phyloP scores from a whole-genome alignment of 2,329 filamentous ascomycete species.

The Monilinia fructicola region DNA sequence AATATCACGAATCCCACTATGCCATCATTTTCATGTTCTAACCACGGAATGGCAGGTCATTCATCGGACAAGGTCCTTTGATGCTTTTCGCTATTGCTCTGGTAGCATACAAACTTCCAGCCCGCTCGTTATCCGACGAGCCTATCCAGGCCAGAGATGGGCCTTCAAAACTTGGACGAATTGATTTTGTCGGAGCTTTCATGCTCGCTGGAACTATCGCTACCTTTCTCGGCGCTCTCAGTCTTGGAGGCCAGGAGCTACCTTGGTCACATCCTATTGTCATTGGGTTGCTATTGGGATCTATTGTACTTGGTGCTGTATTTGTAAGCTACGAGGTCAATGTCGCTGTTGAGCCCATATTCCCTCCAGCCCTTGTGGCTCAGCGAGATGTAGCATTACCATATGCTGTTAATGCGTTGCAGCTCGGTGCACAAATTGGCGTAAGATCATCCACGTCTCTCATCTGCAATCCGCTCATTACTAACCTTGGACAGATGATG shows the following conservation, averaged over 20 bases:
- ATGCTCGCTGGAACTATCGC: conserved; percentile 12
- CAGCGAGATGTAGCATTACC: conserved; percentile 54
- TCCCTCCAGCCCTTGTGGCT: conserved; percentile 55
- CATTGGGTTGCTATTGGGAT: conserved; percentile 38
- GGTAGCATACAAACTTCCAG: conserved; percentile 58
- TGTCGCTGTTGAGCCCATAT: conserved; percentile 55
- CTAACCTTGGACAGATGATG: conserved; percentile 50
- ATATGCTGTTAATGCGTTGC: conserved; percentile 53
- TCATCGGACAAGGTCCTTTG: conserved; percentile 68
- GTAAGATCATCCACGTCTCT: conserved; percentile 42
- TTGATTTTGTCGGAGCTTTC: conserved; percentile 75
- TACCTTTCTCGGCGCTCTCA: conserved; percentile 48
- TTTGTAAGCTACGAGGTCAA: conserved; percentile 42
- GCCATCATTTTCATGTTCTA: not conserved
- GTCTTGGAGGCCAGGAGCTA: conserved; percentile 49
- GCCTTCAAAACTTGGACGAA: conserved; percentile 62
- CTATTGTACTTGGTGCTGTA: conserved; percentile 34
- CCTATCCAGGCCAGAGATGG: conserved; percentile 61
- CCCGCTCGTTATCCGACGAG: conserved; percentile 44
- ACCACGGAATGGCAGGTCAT: conserved; percentile 52
- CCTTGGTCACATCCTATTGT: conserved; percentile 44
- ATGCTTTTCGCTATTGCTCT: conserved; percentile 64
- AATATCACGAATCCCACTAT: conserved; percentile 30
- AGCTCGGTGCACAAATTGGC: conserved; percentile 58
- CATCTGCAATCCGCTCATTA: not conserved